A percentile compares a stretch with the other conserved stretches of the same genome.
Evolutionary conservation across 768 basidiomycete genomes (phyloP).

Genomic region (Roridomyces roridus): DNA sequence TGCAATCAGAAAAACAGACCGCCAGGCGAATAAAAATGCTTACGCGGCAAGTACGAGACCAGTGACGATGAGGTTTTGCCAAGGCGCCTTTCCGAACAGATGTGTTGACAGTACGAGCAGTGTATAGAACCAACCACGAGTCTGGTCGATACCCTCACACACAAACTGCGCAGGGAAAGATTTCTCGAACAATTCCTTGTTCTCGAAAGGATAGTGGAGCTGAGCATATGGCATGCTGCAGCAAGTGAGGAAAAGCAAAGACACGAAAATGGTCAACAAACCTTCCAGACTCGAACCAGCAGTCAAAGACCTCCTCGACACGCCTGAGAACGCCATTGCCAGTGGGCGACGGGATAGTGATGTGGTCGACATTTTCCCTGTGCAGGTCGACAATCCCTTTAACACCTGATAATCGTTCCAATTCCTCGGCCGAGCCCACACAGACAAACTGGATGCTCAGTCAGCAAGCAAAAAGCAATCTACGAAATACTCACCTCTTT

Average conservation of each 20-base stretch:
- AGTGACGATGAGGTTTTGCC: conserved; percentile 97
- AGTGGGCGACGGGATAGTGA: conserved; percentile 91
- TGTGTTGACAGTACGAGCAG: conserved; percentile 95
- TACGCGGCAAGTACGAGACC: conserved; percentile 95
- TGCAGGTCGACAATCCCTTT: conserved; percentile 89
- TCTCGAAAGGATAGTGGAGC: conserved; percentile 97
- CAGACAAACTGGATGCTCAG: conserved; percentile 67
- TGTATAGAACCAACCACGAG: conserved; percentile 99
- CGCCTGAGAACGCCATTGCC: conserved; percentile 89
- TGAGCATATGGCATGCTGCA: conserved; percentile 98
- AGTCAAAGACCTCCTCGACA: conserved; percentile 98
- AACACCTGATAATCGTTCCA: conserved; percentile 85
- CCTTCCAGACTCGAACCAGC: conserved; percentile 99
- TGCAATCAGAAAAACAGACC: conserved; percentile 1
- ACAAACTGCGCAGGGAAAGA: conserved; percentile 96
- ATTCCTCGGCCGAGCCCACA: conserved; percentile 85
- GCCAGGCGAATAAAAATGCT: conserved; percentile 32
- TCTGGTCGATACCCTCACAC: conserved; percentile 98
- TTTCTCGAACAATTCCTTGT: conserved; percentile 83
- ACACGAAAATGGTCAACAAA: conserved; percentile 39
- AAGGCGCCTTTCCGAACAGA: conserved; percentile 90
- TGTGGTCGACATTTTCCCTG: conserved; percentile 92
- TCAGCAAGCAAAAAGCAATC: neutral
- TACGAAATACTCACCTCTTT: conserved; percentile 67
- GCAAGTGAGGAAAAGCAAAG: neutral